Conservation (phyloP, 2,329 filamentous ascomycete genomes). For the Calonectria naviculata region DNA sequence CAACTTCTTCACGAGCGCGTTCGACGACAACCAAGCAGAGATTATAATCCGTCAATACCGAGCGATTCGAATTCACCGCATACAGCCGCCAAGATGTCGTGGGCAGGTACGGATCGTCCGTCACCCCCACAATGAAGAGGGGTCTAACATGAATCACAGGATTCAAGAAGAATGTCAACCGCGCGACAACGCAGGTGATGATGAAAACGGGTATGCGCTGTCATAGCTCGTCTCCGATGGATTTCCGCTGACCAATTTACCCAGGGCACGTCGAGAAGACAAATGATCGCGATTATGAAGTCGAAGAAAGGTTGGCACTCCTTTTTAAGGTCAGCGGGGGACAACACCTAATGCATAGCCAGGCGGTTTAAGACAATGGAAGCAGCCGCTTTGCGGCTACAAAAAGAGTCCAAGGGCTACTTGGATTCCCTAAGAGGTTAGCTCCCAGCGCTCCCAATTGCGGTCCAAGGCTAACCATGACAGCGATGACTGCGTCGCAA, state of each 20-base stretch:
- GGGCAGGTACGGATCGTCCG: constrained; percentile 67
- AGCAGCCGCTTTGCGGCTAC: constrained; percentile 87
- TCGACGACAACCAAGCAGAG: constrained; percentile 17
- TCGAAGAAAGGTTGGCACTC: constrained; percentile 81
- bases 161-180: constrained; percentile 92
- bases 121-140: constrained; percentile 42
- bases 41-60: constrained; percentile 19
- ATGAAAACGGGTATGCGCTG: constrained; percentile 88
- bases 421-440: constrained; percentile 91
- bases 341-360: constrained; percentile 35
- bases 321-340: background rate
- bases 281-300: constrained; percentile 98
- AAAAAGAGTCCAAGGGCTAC: constrained; percentile 99
- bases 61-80: constrained; percentile 19
- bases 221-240: background rate
- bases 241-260: constrained; percentile 21
- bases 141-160: constrained; percentile 49
- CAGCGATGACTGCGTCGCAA: constrained; percentile 98
- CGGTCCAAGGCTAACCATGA: constrained; percentile 23
- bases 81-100: constrained; percentile 67
- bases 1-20: constrained; percentile 28
- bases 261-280: constrained; percentile 96
- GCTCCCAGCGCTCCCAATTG: background rate
- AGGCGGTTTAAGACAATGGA: constrained; percentile 99
- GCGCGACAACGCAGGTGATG: constrained; percentile 99